Base-by-base conservation (phyloP, 1,284 basidiomycete genomes). In the Coniferiporia weirii region DNA sequence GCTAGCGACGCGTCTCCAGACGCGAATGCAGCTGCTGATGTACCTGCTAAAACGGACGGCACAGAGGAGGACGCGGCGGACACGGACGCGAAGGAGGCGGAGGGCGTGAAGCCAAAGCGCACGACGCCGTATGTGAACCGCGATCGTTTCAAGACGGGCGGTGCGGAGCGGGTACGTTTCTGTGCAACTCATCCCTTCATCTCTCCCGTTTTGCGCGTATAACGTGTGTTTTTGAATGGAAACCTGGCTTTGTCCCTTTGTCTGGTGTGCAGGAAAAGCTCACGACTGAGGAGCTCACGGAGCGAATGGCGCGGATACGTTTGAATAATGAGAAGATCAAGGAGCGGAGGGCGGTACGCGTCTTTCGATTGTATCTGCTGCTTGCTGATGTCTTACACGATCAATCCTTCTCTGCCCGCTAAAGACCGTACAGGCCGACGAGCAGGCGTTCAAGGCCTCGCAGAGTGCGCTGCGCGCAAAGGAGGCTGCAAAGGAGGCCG, bases 241-340 rank as follows among this genome's bases (percentile, higher is more conserved):
- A 27, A n/a, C n/a, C 27, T 5, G 27, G 27, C 27, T 56, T 27
- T 63, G 56, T 65, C 67, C 53, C 67, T 61, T 54, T 59, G 45
- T 45, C 4, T 49, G 36, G 47, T 54, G 47, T 57, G 59, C 67
- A 91, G 89, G 87, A 89, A 63, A 91, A 91, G 70, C 73, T 83
- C 54, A 84, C 80, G 43, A 82, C 87, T 51, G 87, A 89, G 66
- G 87, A 84, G 61, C 80, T 91, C 19, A 73, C 77, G 4, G 83
- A 86, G 66, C 79, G 84, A 40, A 92, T 91, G 84, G 79, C 77
- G 43, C 80, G 83, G 54, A 91, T 91, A 58, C 77, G 82, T 51
- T 80, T 87, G 65, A 85, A 90, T 71, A 91, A 91, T 66, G 87
- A 88, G 71, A 88, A 84, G 75, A 91, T 91, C 65, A 90, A 89